Evolutionary conservation across 495 filamentous ascomycete species (phyloP).

Genomic region (Astrocystis sublimbata): DNA sequence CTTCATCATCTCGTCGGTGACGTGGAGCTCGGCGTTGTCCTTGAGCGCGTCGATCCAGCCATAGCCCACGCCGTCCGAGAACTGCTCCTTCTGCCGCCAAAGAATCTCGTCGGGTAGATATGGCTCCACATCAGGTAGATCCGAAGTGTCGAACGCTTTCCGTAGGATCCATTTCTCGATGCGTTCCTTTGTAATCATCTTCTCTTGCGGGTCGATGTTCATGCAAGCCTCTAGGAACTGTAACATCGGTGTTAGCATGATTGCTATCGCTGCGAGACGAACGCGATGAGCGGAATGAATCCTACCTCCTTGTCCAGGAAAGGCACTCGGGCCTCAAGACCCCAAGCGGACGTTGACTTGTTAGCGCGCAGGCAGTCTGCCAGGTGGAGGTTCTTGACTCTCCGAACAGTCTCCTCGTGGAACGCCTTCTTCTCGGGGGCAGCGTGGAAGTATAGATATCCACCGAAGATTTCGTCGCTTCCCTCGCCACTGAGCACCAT

Average conservation of each 20-base stretch:
- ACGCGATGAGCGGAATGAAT: background rate
- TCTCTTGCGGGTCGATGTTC: constrained; percentile 89
- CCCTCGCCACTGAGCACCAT: constrained; percentile 98
- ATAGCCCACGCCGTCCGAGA: constrained; percentile 97
- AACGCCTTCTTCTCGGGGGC: constrained; percentile 88
- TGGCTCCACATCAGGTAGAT: constrained; percentile 72
- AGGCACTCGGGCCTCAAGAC: constrained; percentile 94
- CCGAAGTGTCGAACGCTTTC: constrained; percentile 92
- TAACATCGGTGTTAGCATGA: constrained; percentile 11
- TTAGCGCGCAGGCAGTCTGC: constrained; percentile 95
- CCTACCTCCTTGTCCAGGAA: constrained; percentile 88
- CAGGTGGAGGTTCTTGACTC: constrained; percentile 93
- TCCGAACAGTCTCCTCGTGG: constrained; percentile 87
- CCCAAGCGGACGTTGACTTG: constrained; percentile 99
- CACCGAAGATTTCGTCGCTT: constrained; percentile 96
- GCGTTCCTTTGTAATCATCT: constrained; percentile 87
- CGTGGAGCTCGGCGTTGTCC: constrained; percentile 82
- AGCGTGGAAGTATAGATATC: constrained; percentile 97
- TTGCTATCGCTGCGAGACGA: background rate
- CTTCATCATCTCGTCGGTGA: constrained; percentile 96
- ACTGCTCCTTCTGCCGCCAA: constrained; percentile 99
- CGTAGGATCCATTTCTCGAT: constrained; percentile 98
- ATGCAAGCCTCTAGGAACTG: constrained; percentile 88
- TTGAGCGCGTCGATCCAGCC: constrained; percentile 98
- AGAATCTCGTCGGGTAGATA: constrained; percentile 95